Evolutionary conservation across 1,284 basidiomycete genomes (phyloP), one percentile per base, ranked within the genome.

Genomic region (Ganoderma leucocontextum): DNA sequence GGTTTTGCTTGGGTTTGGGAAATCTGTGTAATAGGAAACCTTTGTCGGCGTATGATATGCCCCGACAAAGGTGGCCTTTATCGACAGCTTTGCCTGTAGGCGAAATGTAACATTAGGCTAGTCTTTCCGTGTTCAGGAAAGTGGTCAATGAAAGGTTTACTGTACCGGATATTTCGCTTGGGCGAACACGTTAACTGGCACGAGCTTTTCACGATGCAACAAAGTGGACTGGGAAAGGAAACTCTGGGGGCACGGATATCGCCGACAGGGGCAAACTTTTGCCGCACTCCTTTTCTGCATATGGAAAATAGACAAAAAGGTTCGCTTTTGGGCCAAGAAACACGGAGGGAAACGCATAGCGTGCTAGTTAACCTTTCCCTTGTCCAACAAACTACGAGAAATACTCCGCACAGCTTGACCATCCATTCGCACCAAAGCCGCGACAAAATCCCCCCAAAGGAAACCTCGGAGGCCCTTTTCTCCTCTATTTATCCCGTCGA

Each of bases 291-390:
- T 49, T 49, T 49, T 22, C n/a, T 12, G 8, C 10, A 49, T 49
- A 1, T 1, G n/a, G n/a, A 49, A 22, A 49, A 22, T 22, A 2
- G n/a, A 1, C 2, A 22, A n/a, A 49, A 49, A 49, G 1, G 17
- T 49, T 4, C 8, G 9, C n/a, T 22, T 49, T 49, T 49, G n/a
- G 44, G 44, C 1, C n/a, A 3, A 8, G 44, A 12, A 49, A 9
- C 44, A 49, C n/a, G n/a, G 2, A 8, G 44, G 9, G 44, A 49
- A 49, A 49, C 44, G 7, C 0, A n/a, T n/a, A 49, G 9, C n/a
- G 44, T 49, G 44, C 44, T 49, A 49, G n/a, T 17, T 49, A 49
- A 49, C 44, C 44, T 49, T 49, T 17, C 44, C 44, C n/a, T 49
- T 22, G n/a, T 0, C n/a, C 44, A 9, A 12, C 44, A 9, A 49